Base-by-base conservation (phyloP, 2,329 filamentous ascomycete species). In the Chaetothyriales sp. region DNA sequence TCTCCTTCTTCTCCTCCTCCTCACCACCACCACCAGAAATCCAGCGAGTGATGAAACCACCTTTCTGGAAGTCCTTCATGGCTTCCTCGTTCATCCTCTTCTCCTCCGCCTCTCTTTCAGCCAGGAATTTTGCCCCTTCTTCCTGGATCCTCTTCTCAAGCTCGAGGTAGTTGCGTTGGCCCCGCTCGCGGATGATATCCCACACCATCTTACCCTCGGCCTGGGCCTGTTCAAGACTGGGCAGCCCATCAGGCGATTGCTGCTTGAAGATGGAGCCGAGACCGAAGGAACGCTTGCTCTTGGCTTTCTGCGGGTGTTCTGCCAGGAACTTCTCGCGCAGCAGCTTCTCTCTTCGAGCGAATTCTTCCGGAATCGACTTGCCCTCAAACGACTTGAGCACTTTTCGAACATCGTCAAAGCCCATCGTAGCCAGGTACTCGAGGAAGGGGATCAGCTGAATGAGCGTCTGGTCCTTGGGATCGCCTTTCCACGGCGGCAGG, bases 141-240 rank as follows among this genome's bases (percentile, higher is more conserved):
- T 93, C 84, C 46, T 84, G 78, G 61, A 98, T 94, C 71, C 95
- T 84, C 69, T 82, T 83, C 68, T 96, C 90, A 55, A 96, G 76
- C 59, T 82, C 70, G 72, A 94, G 80, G 69, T 96, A 98, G 68
- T 89, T 84, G 66, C 83, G 83, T 70, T 89, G 85, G 32, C 92
- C 92, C 47, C 88, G 79, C 70, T 98, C 92, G 47, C 92, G 81
- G 48, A 92, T 88, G 66, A 94, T 82, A 64, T 98, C 92, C 69
- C 89, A 88, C 58, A 95, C 73, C 86, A 96, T 95, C 78, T 96
- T 98, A 61, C 90, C 92, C 68, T 95, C 82, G 2, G 84, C 81
- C 55, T 92, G 79, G 5, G 49, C 54, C 6, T 58, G 55, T 2
- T 53, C 50, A 20, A 49, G 43, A 44, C 46, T 50, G 8, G 48